Base-by-base conservation (phyloP, 371 early-diverging fungal genomes). In the Apophysomyces elegans region DNA sequence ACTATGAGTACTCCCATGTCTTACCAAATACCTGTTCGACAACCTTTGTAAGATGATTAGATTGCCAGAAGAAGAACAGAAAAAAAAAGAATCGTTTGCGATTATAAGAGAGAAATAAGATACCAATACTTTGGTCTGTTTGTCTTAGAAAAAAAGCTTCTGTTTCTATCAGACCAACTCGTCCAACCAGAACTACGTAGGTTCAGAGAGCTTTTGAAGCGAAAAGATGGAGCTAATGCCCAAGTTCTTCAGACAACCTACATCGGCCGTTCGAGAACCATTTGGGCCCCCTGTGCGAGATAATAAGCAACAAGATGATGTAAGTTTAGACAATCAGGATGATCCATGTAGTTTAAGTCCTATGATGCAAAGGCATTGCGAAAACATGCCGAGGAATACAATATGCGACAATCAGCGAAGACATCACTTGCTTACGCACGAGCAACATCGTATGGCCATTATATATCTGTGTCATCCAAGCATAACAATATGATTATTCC, bases 401-500 rank as follows among this genome's bases (percentile, higher is more conserved):
- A 67, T 56, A 62, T 58, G 45, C 59, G 67, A 32, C 69, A 69
- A 36, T 21, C 38, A 1, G 65, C 67, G 62, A 69, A 73, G 16
- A 65, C 65, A 16, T 61, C 65, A 13, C 44, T 64, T 58, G 56
- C 45, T 12, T 69, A 73, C 26, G 64, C 73, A 14, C 58, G 62
- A 21, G 26, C 59, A 0, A 58, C 65, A 0, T 73, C 73, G 5
- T 65, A 59, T 45, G 70, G 74, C 0, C 65, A 61, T 32, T 69
- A 67, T 57, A 58, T 64, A 26, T 38, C 62, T 7, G 65, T 56
- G 14, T 12, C 59, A 38, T 67, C 70, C 21, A 66, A 65, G 38
- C 59, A 67, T 37, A 66, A 67, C 37, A 73, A 73, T 41, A 39
- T 63, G 16, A 45, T 74, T 56, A 67, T 74, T n/a, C 74, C 74